Percentiles rank a stretch among this genome's conserved stretches.
phyloP scores from a whole-genome alignment of 441 rosid species.

The Flueggea neowawraea region DNA sequence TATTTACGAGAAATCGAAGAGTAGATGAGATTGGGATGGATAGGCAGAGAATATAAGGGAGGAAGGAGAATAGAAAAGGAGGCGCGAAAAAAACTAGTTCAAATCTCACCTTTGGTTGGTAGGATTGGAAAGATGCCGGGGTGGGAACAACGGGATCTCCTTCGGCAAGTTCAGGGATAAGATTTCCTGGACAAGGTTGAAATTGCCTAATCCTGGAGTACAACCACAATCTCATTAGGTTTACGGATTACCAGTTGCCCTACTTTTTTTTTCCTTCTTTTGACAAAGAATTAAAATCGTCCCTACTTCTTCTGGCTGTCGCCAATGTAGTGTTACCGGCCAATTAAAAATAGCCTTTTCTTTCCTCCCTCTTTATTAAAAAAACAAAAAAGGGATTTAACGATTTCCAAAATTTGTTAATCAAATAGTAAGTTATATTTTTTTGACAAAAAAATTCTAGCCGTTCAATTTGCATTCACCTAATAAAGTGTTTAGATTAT shows the following conservation, averaged over 20 bases:
- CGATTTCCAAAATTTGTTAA: no score
- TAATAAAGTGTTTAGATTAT: no score
- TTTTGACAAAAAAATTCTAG: no score
- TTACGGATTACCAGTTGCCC: not conserved
- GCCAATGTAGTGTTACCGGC: not conserved
- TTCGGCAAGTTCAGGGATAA: slow-evolving; percentile 27
- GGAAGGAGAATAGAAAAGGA: not conserved
- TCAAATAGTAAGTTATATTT: no score
- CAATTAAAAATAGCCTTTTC: not conserved
- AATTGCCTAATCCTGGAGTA: slow-evolving; percentile 3
- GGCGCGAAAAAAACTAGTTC: no score
- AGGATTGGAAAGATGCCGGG: slow-evolving; percentile 8
- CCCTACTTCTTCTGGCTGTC: not conserved
- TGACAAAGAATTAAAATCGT: not conserved
- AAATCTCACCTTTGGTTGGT: slow-evolving; percentile 14
- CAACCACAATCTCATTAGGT: slow-evolving; percentile 9
- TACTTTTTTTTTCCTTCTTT: not conserved
- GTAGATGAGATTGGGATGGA: not conserved
- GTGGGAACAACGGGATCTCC: not conserved
- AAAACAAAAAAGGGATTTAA: no score
- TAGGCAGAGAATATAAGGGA: not conserved
- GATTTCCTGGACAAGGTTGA: slow-evolving; percentile 29
- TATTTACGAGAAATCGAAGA: not conserved
- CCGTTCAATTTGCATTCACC: no score
- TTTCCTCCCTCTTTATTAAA: no score